Evolutionary conservation across 352 stramenopile genomes (phyloP).

Genomic region (Phytophthora litchii): DNA sequence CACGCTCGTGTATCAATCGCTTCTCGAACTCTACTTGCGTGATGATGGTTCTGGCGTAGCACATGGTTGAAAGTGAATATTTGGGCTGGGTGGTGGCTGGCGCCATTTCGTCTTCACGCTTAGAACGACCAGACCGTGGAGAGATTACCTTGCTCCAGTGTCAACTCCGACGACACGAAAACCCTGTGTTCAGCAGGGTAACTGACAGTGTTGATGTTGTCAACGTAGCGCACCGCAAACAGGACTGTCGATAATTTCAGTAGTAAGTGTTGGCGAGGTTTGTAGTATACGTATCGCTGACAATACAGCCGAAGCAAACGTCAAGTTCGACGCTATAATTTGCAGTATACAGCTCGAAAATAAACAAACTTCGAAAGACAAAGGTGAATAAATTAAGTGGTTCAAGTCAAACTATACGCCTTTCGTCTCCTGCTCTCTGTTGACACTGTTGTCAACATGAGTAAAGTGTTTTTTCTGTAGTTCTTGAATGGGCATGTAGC

Average conservation of each 20-base stretch:
- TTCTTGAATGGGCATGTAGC: slow-evolving; percentile 14
- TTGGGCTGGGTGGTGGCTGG: slow-evolving; percentile 4
- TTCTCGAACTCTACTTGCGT: too few relatives aligned
- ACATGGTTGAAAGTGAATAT: slow-evolving; percentile 16
- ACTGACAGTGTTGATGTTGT: slow-evolving; percentile 1
- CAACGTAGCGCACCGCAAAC: slow-evolving; percentile 12
- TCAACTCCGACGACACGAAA: slow-evolving; percentile 18
- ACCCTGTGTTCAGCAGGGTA: slow-evolving; percentile 10
- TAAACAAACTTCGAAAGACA: slow-evolving; percentile 23
- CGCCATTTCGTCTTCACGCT: slow-evolving; percentile 10
- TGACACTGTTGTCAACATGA: slow-evolving; percentile 18
- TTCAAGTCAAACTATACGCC: slow-evolving; percentile 27
- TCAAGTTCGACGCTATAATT: not conserved
- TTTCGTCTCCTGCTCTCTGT: slow-evolving; percentile 27
- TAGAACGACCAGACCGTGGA: slow-evolving; percentile 3
- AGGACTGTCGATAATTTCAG: slow-evolving; percentile 23
- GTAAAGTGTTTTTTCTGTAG: slow-evolving; percentile 21
- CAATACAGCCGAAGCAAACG: too few relatives aligned
- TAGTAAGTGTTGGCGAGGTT: too few relatives aligned
- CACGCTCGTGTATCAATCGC: too few relatives aligned
- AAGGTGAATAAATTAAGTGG: slow-evolving; percentile 38
- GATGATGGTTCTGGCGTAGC: slow-evolving; percentile 8
- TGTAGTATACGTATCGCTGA: too few relatives aligned
- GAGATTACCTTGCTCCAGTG: slow-evolving; percentile 10
- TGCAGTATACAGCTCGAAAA: not conserved